These are phyloP conservation scores for Ophioceras dolichostomum DNA, from an alignment of 2,329 filamentous ascomycete genomes.

Conservation along the genomic window DNA sequence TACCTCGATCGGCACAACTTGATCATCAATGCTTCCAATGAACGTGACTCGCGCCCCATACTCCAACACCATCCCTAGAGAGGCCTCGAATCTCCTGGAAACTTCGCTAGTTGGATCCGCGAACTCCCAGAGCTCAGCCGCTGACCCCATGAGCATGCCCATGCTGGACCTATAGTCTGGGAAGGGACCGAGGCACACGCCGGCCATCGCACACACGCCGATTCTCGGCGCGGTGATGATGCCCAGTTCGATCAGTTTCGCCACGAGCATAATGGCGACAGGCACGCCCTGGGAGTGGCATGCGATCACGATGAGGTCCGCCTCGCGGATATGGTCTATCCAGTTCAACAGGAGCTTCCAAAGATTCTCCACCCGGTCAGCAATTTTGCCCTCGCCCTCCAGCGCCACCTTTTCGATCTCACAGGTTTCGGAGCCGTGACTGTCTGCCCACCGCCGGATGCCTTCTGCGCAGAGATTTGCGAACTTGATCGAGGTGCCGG, in stretches of 20 bases:
- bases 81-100: slow-evolving; percentile 66
- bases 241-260: slow-evolving; percentile 83
- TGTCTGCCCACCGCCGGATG: slow-evolving; percentile 71
- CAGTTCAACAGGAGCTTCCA: slow-evolving; percentile 94
- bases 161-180: slow-evolving; percentile 82
- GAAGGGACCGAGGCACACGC: slow-evolving; percentile 88
- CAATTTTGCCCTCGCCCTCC: slow-evolving; percentile 88
- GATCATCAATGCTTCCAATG: slow-evolving; percentile 91
- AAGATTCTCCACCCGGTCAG: slow-evolving; percentile 77
- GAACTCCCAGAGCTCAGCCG: slow-evolving; percentile 94
- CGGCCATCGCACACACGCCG: slow-evolving; percentile 77
- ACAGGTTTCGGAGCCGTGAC: slow-evolving; percentile 57
- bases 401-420: slow-evolving; percentile 90
- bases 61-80: slow-evolving; percentile 61
- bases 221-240: slow-evolving; percentile 67
- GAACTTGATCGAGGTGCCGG: slow-evolving; percentile 88
- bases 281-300: slow-evolving; percentile 95
- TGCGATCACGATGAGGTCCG: slow-evolving; percentile 83
- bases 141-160: slow-evolving; percentile 74
- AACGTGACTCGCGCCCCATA: slow-evolving; percentile 78
- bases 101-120: slow-evolving; percentile 69
- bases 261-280: slow-evolving; percentile 81
- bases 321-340: slow-evolving; percentile 78
- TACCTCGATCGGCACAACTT: slow-evolving; percentile 85
- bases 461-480: slow-evolving; percentile 76